Evolutionary conservation across 352 stramenopile genomes (phyloP).

Genomic region (Globisporangium lucens): DNA sequence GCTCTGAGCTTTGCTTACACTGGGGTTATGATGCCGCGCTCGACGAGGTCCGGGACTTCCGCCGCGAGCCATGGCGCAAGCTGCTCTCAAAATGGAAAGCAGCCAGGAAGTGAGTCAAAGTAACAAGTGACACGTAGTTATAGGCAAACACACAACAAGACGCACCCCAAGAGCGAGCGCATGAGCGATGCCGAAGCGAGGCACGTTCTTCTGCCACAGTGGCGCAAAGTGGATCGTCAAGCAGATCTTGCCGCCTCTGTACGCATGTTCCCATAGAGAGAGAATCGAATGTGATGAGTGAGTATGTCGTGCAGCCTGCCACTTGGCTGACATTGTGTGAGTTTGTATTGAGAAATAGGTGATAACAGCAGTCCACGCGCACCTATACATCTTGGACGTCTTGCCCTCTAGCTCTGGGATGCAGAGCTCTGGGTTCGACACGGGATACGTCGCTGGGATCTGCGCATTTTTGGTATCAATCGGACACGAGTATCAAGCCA

Average conservation of each 20-base stretch:
- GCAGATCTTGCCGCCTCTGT: slow-evolving; percentile 83
- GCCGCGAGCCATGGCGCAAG: slow-evolving; percentile 84
- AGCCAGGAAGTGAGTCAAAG: not conserved
- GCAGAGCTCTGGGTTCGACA: slow-evolving; percentile 79
- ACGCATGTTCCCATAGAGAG: not conserved
- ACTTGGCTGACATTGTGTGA: not conserved
- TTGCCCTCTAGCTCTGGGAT: slow-evolving; percentile 88
- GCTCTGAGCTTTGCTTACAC: slow-evolving; percentile 31
- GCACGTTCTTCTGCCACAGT: slow-evolving; percentile 89
- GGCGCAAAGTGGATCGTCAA: slow-evolving; percentile 87
- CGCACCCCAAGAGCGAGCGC: slow-evolving; percentile 78
- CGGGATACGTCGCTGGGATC: slow-evolving; percentile 80
- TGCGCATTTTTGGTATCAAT: slow-evolving; percentile 8
- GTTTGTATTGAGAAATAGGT: not conserved
- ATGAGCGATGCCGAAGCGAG: slow-evolving; percentile 83
- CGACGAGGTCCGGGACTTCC: slow-evolving; percentile 83
- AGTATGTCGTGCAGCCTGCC: not conserved
- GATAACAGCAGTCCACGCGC: not conserved
- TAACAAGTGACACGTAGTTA: not conserved
- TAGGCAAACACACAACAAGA: not conserved
- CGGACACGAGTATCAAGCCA: not conserved
- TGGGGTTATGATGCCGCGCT: slow-evolving; percentile 69
- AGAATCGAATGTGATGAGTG: not conserved
- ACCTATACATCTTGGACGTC: slow-evolving; percentile 90
- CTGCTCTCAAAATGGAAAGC: slow-evolving; percentile 23